phyloP scores from a whole-genome alignment of 2,329 filamentous ascomycete species.

The Colletotrichum simmondsii region DNA sequence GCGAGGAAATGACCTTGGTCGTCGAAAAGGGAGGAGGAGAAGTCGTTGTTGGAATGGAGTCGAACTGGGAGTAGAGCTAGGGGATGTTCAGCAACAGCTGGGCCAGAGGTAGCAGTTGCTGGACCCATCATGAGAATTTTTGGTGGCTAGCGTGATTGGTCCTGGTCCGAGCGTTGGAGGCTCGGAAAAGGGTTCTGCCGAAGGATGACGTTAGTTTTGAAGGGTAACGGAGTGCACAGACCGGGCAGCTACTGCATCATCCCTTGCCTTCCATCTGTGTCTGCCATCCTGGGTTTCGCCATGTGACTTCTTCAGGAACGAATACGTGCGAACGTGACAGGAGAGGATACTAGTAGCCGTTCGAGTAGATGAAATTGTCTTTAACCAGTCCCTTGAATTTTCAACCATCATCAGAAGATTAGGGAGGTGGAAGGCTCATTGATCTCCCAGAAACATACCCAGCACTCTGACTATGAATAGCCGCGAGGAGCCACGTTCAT shows the following conservation, averaged over 20 bases:
- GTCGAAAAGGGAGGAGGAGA: conserved; percentile 2
- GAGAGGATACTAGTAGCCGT: background rate
- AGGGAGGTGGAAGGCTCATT: too few relatives aligned
- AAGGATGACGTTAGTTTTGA: conserved; percentile 15
- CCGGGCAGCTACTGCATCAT: background rate
- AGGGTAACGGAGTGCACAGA: background rate
- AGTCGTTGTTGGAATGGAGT: conserved; percentile 16
- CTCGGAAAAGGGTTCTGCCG: conserved; percentile 20
- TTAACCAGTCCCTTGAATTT: too few relatives aligned
- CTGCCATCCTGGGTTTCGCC: background rate
- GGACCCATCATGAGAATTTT: conserved; percentile 35
- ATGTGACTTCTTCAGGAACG: background rate
- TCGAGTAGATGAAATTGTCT: too few relatives aligned
- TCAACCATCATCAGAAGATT: too few relatives aligned
- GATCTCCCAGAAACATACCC: too few relatives aligned
- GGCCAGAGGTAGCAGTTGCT: conserved; percentile 9
- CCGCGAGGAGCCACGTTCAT: too few relatives aligned
- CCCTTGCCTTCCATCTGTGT: background rate
- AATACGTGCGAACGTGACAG: background rate
- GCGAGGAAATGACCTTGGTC: conserved; percentile 11
- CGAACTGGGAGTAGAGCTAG: conserved; percentile 11
- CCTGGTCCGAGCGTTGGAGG: background rate
- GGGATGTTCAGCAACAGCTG: conserved; percentile 23
- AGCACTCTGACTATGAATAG: too few relatives aligned
- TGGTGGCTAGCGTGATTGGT: conserved; percentile 22